Percentiles rank a stretch among this genome's conserved stretches.
Conservation (phyloP, 495 filamentous ascomycete species). For the Pyrenula massariospora region DNA sequence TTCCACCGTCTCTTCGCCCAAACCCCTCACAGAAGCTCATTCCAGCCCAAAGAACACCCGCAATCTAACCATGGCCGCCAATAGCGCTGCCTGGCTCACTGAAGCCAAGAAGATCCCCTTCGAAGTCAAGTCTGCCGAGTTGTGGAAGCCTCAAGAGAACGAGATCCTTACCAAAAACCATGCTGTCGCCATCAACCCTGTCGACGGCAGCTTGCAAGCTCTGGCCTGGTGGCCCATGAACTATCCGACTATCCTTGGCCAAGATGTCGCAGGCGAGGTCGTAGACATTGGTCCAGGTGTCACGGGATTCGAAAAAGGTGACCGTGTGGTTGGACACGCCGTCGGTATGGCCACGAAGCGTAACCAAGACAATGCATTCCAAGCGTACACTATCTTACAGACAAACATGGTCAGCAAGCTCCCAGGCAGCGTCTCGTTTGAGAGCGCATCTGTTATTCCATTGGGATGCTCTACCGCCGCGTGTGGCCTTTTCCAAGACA, state of each 20-base stretch:
- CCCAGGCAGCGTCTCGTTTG: constrained; percentile 32
- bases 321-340: constrained; percentile 14
- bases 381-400: constrained; percentile 29
- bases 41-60: not conserved
- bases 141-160: constrained; percentile 11
- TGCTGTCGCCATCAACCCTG: constrained; percentile 32
- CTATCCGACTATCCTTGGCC: constrained; percentile 39
- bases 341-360: constrained; percentile 1
- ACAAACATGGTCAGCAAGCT: constrained; percentile 26
- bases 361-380: constrained; percentile 28
- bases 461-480: constrained; percentile 28
- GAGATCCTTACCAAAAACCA: constrained; percentile 16
- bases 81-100: not conserved
- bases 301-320: constrained; percentile 28
- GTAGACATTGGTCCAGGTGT: constrained; percentile 31
- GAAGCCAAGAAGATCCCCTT: not conserved
- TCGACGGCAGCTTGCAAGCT: not conserved
- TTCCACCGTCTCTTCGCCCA: not conserved
- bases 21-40: not conserved
- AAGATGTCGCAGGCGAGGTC: constrained; percentile 42
- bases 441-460: constrained; percentile 36
- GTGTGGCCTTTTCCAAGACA: constrained; percentile 11
- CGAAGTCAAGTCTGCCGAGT: constrained; percentile 19
- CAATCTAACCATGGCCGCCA: not conserved
- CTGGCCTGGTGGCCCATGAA: constrained; percentile 8